Conservation (phyloP, 257 asterid genomes). For the Gentiana macrophylla region DNA sequence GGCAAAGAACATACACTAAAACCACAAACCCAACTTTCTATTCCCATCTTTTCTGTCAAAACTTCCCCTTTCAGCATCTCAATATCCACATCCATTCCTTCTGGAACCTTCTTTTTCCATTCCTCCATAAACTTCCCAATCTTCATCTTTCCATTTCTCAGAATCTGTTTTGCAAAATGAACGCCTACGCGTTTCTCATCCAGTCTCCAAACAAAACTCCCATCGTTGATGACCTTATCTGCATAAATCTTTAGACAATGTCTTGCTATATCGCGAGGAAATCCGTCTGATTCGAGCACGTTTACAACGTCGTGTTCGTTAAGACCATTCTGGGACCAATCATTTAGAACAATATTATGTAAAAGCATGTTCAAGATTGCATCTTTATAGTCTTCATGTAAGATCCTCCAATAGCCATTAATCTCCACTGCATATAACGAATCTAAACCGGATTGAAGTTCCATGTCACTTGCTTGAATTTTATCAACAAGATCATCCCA, state of each 20-base stretch:
- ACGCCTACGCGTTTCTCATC: constrained; percentile 59
- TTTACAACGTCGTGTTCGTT: constrained; percentile 55
- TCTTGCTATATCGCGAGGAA: constrained; percentile 43
- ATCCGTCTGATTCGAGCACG: constrained; percentile 61
- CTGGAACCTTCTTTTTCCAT: constrained; percentile 66
- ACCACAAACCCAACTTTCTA: constrained; percentile 54
- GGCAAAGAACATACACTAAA: constrained; percentile 72
- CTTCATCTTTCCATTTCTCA: constrained; percentile 61
- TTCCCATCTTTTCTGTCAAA: constrained; percentile 60
- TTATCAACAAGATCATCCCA: constrained; percentile 70
- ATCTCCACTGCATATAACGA: constrained; percentile 64
- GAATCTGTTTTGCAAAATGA: constrained; percentile 61
- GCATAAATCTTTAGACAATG: constrained; percentile 61
- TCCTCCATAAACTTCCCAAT: constrained; percentile 54
- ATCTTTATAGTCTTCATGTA: constrained; percentile 55
- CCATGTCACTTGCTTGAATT: constrained; percentile 81
- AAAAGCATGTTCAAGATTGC: constrained; percentile 57
- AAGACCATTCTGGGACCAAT: constrained; percentile 59
- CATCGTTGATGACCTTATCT: constrained; percentile 35
- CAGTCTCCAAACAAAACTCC: constrained; percentile 47
- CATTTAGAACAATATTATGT: constrained; percentile 45
- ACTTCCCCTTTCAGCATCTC: constrained; percentile 91
- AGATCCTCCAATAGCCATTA: constrained; percentile 73
- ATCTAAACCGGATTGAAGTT: constrained; percentile 48
- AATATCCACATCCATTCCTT: constrained; percentile 41